These are phyloP conservation scores for Pythium rhizo-oryzae DNA, from an alignment of 352 stramenopile species.

Conservation along the genomic window DNA sequence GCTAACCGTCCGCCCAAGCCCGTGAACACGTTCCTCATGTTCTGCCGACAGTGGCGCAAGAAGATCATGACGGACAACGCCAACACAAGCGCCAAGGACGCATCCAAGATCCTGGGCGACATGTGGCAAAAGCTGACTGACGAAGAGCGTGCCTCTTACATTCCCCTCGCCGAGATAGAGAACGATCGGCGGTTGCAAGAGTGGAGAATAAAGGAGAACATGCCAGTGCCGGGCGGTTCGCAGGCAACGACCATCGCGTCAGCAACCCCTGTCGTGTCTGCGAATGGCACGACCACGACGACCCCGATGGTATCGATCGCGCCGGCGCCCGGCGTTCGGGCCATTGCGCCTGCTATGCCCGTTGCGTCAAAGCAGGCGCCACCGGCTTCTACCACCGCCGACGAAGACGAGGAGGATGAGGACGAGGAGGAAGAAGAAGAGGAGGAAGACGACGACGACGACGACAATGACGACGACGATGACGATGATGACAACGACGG, in stretches of 20 bases:
- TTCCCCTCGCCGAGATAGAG: conserved; percentile 77
- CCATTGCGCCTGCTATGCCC: neutral
- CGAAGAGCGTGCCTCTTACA: conserved; percentile 60
- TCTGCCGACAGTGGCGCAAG: conserved; percentile 81
- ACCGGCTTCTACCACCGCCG: conserved; percentile 29
- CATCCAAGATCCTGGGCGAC: conserved; percentile 80
- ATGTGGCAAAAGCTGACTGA: conserved; percentile 88
- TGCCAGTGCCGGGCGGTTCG: conserved; percentile 15
- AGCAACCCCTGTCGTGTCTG: neutral
- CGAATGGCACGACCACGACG: conserved; percentile 3
- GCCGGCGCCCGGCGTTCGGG: neutral
- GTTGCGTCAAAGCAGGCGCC: conserved; percentile 27
- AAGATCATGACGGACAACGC: conserved; percentile 79
- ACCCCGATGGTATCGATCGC: conserved; percentile 5
- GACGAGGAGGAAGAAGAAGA: conserved; percentile 44
- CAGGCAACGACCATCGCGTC: neutral
- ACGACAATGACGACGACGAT: conserved; percentile 40
- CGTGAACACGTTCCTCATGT: conserved; percentile 88
- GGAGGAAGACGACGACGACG: conserved; percentile 40
- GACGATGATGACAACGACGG: conserved; percentile 37
- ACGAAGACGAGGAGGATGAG: conserved; percentile 51
- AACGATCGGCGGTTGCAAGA: conserved; percentile 77
- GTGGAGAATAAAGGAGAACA: conserved; percentile 79
- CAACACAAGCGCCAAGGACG: conserved; percentile 76
- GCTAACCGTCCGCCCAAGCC: conserved; percentile 79